These are phyloP conservation scores for Mortierella sp. DNA, from an alignment of 371 early-diverging fungal genomes.

Conservation along the genomic window DNA sequence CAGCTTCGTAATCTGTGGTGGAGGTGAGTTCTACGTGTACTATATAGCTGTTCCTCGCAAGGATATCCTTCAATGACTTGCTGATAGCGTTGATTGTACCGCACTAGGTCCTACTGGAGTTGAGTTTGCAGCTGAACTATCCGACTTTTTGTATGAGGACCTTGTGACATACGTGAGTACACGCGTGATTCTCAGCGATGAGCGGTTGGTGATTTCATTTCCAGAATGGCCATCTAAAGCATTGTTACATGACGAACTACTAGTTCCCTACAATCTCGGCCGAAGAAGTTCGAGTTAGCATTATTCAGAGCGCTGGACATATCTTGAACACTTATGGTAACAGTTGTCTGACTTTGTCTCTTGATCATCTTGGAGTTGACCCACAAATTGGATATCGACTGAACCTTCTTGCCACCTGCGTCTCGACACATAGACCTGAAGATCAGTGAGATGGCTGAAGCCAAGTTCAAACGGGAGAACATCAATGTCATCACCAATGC, in stretches of 20 bases:
- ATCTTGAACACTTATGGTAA: constrained; percentile 87
- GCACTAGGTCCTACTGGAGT: constrained; percentile 76
- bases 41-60: neutral
- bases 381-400: too few relatives aligned
- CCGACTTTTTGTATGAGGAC: constrained; percentile 88
- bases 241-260: neutral
- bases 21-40: constrained; percentile 59
- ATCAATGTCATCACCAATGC: constrained; percentile 81
- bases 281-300: constrained; percentile 73
- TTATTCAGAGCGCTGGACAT: constrained; percentile 81
- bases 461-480: constrained; percentile 76
- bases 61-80: neutral
- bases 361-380: too few relatives aligned
- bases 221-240: neutral
- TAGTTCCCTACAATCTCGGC: constrained; percentile 70
- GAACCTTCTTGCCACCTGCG: neutral
- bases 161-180: constrained; percentile 70
- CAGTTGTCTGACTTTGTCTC: neutral
- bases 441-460: constrained; percentile 68
- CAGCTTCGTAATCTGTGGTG: constrained; percentile 88
- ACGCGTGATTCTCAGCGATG: neutral
- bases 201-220: neutral
- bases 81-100: neutral
- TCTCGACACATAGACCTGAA: constrained; percentile 24
- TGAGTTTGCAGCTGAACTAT: constrained; percentile 86